Base-by-base conservation (phyloP, 106 monocot species). In the Hemerocallis citrina region DNA sequence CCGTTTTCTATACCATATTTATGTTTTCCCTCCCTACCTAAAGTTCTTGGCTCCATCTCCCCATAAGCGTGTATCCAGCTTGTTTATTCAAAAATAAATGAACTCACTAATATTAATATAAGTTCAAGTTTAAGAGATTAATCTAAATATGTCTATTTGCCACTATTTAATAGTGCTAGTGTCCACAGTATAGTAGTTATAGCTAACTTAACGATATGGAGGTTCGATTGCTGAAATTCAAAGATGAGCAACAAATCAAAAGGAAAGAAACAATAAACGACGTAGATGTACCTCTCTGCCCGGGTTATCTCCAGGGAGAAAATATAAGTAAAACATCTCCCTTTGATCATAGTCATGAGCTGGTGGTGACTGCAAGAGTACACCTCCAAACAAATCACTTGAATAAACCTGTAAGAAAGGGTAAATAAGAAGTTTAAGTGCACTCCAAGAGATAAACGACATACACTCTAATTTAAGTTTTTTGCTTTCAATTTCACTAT, bases 321-420 rank as follows among this genome's bases (percentile, higher is more conserved):
- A 67, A 68, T 75, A 93, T 1, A 89, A 58, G 56, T 68, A 85
- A 69, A 93, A 89, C 77, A 72, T 80, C 23, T 89, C 80, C 73
- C 93, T 82, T 70, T 77, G 79, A 68, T 85, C 89, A 37, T 27
- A 55, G 40, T 89, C 85, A 64, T 70, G 20, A 38, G 75, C 1
- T n/a, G 68, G 52, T 59, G 89, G 70, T 52, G 82, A 68, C 60
- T 85, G 74, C 60, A 93, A 70, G 28, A 93, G 72, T 47, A 93
- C 16, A 8, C 82, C 70, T 45, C 93, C 93, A 77, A 69, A 93
- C 57, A 83, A n/a, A 70, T 80, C 74, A 52, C 39, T 74, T 68
- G 82, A 79, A 52, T 69, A 74, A 67, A 89, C 74, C 93, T 93
- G 70, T 22, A 4, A 50, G 22, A 52, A 47, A 20, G 2, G 4